Conservation (phyloP, 1,284 basidiomycete genomes). For the Apiotrichum brassicae region DNA sequence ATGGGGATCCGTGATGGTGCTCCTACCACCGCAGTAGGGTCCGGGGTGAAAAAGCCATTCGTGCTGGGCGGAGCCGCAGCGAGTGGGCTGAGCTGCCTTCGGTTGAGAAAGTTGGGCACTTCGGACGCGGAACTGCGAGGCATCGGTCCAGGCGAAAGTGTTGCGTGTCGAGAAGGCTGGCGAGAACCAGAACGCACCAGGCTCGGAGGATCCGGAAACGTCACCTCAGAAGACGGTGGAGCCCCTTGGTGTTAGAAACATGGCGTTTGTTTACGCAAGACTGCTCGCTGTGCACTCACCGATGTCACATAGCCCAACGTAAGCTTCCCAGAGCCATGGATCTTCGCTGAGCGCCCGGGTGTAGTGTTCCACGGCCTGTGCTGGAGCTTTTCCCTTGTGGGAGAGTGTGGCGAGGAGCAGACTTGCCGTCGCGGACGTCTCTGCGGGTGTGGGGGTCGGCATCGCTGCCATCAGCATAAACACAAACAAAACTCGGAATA, state of each 20-base stretch:
- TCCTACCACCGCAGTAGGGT: constrained; percentile 16
- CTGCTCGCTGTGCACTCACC: constrained; percentile 55
- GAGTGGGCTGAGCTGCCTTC: constrained; percentile 46
- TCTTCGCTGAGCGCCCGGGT: constrained; percentile 64
- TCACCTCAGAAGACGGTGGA: constrained; percentile 21
- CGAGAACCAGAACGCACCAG: constrained; percentile 22
- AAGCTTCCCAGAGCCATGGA: constrained; percentile 88
- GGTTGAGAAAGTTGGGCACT: constrained; percentile 51
- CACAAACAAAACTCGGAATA: background rate
- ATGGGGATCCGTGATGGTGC: constrained; percentile 21
- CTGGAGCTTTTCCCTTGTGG: constrained; percentile 51
- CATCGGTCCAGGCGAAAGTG: constrained; percentile 48
- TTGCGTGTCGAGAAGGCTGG: constrained; percentile 51
- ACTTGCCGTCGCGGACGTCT: constrained; percentile 26
- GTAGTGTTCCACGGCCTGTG: constrained; percentile 67
- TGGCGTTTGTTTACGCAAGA: background rate
- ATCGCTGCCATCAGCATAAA: constrained; percentile 16
- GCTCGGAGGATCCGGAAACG: constrained; percentile 31
- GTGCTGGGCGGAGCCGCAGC: constrained; percentile 34
- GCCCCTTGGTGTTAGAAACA: constrained; percentile 20
- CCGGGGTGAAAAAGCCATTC: constrained; percentile 70
- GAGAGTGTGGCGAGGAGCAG: constrained; percentile 34
- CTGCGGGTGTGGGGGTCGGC: constrained; percentile 21
- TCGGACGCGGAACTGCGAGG: constrained; percentile 37
- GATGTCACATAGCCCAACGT: constrained; percentile 75